phyloP scores from a whole-genome alignment of 257 asterid species.

The Ilex aquifolium region DNA sequence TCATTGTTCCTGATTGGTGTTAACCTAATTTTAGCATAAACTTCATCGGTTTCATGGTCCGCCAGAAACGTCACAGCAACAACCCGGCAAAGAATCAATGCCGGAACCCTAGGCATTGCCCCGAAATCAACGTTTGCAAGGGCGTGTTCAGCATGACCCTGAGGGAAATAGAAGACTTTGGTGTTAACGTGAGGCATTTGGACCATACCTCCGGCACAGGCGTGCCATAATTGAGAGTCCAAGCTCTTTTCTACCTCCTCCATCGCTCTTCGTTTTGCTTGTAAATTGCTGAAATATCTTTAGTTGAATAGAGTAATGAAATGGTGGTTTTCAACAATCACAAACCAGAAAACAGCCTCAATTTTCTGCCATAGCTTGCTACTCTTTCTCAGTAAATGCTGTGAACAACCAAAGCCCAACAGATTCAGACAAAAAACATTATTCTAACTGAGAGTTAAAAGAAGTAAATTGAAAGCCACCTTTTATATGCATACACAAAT shows the following conservation, averaged over 20 bases:
- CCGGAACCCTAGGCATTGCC: conserved; percentile 34
- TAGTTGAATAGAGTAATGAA: too few species aligned
- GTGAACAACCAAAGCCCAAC: conserved; percentile 11
- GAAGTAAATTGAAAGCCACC: too few species aligned
- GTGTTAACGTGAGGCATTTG: conserved; percentile 45
- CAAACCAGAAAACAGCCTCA: neutral
- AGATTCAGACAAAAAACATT: conserved; percentile 7
- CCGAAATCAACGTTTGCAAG: conserved; percentile 37
- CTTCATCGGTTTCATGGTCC: conserved; percentile 49
- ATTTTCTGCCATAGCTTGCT: neutral
- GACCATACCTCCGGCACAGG: conserved; percentile 50
- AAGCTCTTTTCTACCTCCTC: conserved; percentile 26
- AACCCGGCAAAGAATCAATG: conserved; percentile 43
- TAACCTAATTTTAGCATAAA: conserved; percentile 37
- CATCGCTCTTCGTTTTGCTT: conserved; percentile 7
- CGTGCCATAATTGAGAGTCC: conserved; percentile 51
- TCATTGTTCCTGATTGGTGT: conserved; percentile 30
- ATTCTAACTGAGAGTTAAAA: too few species aligned
- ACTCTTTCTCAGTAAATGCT: conserved; percentile 8
- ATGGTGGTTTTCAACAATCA: conserved; percentile 4
- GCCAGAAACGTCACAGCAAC: conserved; percentile 32
- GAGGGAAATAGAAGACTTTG: conserved; percentile 48
- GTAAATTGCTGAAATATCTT: neutral
- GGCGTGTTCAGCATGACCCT: conserved; percentile 51
- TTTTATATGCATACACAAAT: too few species aligned